Base-by-base conservation (phyloP, 352 stramenopile genomes). In the Pythium sp. region DNA sequence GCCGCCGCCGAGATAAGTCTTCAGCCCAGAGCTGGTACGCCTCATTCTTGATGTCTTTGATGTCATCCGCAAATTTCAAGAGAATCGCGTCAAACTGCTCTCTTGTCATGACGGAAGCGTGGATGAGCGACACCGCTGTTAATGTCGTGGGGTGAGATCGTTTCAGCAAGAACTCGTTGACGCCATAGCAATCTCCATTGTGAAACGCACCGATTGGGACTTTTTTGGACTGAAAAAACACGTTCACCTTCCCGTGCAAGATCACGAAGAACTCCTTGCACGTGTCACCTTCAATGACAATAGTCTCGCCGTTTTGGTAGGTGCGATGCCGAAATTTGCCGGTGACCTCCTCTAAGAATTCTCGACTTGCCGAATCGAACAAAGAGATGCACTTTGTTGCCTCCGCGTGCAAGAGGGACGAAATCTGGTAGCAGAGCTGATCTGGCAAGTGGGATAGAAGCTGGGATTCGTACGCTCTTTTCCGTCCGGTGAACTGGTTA, bases 261-360 rank as follows among this genome's bases (percentile, higher is more conserved):
- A 93, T 71, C 15, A 91, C 79, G 6, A 91, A 26, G n/a, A 91
- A 93, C 58, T 91, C 83, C 11, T 85, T 79, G 65, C 85, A 91
- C 1, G 85, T 70, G 46, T 93, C 80, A 1, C 87, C 87, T 64
- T 93, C 81, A 1, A 92, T 71, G 22, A 74, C 86, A 8, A 93
- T 75, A 4, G 80, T 86, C 36, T 93, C 87, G 0, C 87, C 87
- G 34, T 87, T 87, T 34, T 93, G 85, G 49, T 87, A 93, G 8
- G 51, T 87, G 14, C 81, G 77, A 58, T 92, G 80, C 0, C 87
- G 82, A 54, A 94, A 92, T 58, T 93, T 90, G 0, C 85, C 87
- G 0, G 86, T 94, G 4, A 94, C 82, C 72, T 91, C 82, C n/a
- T 92, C 79, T 0, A 90, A 65, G 58, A 93, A 91, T 24, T 92